Evolutionary conservation across 805 yeast species (phyloP).

Genomic region (Candida sithepensis): DNA sequence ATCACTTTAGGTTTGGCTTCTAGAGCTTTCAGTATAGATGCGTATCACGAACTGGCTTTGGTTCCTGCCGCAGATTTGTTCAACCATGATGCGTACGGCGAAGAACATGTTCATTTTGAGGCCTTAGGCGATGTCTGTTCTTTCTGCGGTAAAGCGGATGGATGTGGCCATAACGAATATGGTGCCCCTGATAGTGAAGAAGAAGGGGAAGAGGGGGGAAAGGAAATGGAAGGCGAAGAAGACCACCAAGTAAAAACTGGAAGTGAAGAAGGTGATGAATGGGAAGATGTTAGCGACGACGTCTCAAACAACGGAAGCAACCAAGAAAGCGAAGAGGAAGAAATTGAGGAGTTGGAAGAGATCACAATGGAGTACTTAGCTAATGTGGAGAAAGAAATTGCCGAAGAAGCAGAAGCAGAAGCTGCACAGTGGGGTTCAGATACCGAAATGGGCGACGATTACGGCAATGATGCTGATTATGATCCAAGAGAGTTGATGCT

Average conservation of each 20-base stretch:
- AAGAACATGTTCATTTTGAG: constrained; percentile 68
- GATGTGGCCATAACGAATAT: constrained; percentile 29
- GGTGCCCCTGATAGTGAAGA: constrained; percentile 30
- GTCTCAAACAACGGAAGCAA: constrained; percentile 9
- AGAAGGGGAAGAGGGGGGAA: constrained; percentile 28
- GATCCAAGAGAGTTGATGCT: constrained; percentile 33
- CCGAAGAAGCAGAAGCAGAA: constrained; percentile 19
- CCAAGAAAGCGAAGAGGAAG: constrained; percentile 19
- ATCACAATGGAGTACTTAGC: constrained; percentile 32
- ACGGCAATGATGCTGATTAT: constrained; percentile 12
- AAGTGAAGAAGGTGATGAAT: constrained; percentile 21
- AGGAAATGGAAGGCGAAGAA: constrained; percentile 21
- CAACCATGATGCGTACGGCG: constrained; percentile 57
- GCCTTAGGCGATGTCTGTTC: constrained; percentile 38
- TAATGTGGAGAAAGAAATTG: constrained; percentile 27
- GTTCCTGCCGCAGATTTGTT: constrained; percentile 93
- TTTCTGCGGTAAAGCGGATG: constrained; percentile 30
- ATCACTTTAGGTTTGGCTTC: constrained; percentile 62
- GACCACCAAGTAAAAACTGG: too few relatives aligned
- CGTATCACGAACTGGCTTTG: constrained; percentile 65
- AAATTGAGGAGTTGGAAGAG: constrained; percentile 20
- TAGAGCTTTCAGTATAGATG: constrained; percentile 79
- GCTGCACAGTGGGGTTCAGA: constrained; percentile 24
- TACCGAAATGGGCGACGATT: constrained; percentile 20
- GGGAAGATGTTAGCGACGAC: constrained; percentile 22